Base-by-base conservation (phyloP, 352 stramenopile species). In the Phytophthora ohioensis region DNA sequence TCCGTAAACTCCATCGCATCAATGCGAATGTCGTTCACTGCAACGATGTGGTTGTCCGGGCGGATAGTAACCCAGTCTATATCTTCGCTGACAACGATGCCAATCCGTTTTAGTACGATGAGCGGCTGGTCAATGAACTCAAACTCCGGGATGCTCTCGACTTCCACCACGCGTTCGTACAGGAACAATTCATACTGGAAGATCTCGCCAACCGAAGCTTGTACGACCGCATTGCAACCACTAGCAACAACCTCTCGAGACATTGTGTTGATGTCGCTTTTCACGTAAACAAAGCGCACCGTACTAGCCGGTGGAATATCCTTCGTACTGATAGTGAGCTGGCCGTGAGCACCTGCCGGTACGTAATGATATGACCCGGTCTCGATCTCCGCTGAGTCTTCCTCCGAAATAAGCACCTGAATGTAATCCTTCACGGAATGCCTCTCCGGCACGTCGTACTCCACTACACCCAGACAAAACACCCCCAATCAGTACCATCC, bases 181-280 rank as follows among this genome's bases (percentile, higher is more conserved):
- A 96, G 67, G 63, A 88, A 96, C 63, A 96, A 64, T 57, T 96
- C 88, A 63, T 94, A 96, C 78, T 96, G 88, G 71, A 96, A 94
- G 34, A 96, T 94, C 71, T 96, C 88, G 6, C 87, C 87, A 27
- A 96, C 87, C 3, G 86, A 94, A 13, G 85, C 81, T 59, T 96
- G 87, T 5, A 96, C 85, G 8, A 94, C 79, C 5, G 88, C 88
- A 56, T 94, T 96, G 71, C 88, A 96, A 34, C 88, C 88, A 57
- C 88, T 96, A 6, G 88, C 88, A 2, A 96, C 84, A n/a, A 96
- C 88, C 34, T 91, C 69, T 30, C 88, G 74, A 4, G 84, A 91
- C 59, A 96, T 93, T 31, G 82, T 90, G 69, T 96, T 96, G 75
- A 96, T 94, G 57, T 96, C 88, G 56, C 83, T 88, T 57, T 96